Evolutionary conservation across 192 early-diverging fungal species (phyloP).

Genomic region (Umbelopsis vinacea): DNA sequence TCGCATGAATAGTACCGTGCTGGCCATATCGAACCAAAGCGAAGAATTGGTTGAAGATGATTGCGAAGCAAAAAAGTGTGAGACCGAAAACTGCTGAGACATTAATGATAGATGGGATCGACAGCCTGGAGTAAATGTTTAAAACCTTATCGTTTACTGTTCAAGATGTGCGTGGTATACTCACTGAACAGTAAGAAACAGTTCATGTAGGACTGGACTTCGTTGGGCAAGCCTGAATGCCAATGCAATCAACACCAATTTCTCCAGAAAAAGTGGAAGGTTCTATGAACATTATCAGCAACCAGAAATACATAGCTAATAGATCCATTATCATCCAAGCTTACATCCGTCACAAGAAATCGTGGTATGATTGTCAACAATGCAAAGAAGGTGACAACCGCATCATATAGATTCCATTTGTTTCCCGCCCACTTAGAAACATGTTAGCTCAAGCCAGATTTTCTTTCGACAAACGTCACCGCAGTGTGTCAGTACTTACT

Average conservation of each 20-base stretch:
- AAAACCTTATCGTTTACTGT: neutral
- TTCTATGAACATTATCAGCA: neutral
- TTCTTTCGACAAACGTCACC: neutral
- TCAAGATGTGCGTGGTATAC: neutral
- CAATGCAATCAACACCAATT: conserved; percentile 14
- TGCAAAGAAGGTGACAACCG: neutral
- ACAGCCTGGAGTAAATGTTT: conserved; percentile 8
- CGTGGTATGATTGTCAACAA: neutral
- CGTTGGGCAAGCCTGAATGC: conserved; percentile 30
- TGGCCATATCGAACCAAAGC: conserved; percentile 24
- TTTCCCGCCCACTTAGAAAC: conserved; percentile 10
- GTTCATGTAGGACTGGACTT: conserved; percentile 22
- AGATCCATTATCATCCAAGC: neutral
- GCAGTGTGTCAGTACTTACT: neutral
- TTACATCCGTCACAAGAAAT: neutral
- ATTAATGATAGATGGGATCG: conserved; percentile 29
- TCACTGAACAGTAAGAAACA: conserved; percentile 31
- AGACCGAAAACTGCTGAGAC: conserved; percentile 24
- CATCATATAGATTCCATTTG: conserved; percentile 30
- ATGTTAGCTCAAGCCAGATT: neutral
- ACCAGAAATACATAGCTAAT: neutral
- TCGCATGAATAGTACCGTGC: conserved; percentile 27
- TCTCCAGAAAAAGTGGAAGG: conserved; percentile 1
- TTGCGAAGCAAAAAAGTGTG: conserved; percentile 27
- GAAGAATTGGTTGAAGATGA: conserved; percentile 34